phyloP scores from a whole-genome alignment of 805 yeast genomes.

The Zygotorulaspora chibaensis region DNA sequence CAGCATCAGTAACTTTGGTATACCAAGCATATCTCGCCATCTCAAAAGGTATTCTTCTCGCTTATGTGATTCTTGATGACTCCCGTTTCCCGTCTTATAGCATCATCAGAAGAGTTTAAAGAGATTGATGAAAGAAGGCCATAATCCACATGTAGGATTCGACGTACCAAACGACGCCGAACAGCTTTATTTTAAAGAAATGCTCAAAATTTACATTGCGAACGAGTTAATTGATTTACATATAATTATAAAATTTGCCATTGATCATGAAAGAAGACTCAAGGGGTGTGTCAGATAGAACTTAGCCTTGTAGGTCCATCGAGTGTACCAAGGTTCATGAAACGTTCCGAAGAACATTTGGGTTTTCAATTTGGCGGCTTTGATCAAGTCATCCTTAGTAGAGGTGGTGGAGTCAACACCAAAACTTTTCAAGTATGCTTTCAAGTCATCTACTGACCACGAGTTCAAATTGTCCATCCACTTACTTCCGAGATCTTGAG shows the following conservation, averaged over 20 bases:
- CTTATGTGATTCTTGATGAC: not conserved
- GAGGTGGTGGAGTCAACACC: slow-evolving; percentile 36
- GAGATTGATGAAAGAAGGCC: no score
- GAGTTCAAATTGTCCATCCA: slow-evolving; percentile 34
- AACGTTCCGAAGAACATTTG: slow-evolving; percentile 34
- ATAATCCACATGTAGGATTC: no score
- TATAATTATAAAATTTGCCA: not conserved
- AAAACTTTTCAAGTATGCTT: slow-evolving; percentile 39
- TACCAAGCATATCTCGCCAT: slow-evolving; percentile 69
- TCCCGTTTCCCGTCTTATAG: not conserved
- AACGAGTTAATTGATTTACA: not conserved
- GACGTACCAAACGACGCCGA: no score
- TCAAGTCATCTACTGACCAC: slow-evolving; percentile 44
- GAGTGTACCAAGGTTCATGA: slow-evolving; percentile 27
- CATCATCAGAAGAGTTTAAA: no score
- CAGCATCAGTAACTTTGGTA: slow-evolving; percentile 64
- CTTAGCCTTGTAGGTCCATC: slow-evolving; percentile 16
- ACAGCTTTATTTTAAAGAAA: no score
- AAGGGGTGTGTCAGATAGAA: slow-evolving; percentile 5
- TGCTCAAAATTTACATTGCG: no score
- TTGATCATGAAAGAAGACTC: slow-evolving; percentile 3
- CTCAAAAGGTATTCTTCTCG: not conserved
- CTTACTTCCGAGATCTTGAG: slow-evolving; percentile 13
- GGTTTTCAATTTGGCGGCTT: slow-evolving; percentile 41
- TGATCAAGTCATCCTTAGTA: slow-evolving; percentile 35